Evolutionary conservation across 2,329 filamentous ascomycete species (phyloP).

Genomic region (Epicoccum nigrum): DNA sequence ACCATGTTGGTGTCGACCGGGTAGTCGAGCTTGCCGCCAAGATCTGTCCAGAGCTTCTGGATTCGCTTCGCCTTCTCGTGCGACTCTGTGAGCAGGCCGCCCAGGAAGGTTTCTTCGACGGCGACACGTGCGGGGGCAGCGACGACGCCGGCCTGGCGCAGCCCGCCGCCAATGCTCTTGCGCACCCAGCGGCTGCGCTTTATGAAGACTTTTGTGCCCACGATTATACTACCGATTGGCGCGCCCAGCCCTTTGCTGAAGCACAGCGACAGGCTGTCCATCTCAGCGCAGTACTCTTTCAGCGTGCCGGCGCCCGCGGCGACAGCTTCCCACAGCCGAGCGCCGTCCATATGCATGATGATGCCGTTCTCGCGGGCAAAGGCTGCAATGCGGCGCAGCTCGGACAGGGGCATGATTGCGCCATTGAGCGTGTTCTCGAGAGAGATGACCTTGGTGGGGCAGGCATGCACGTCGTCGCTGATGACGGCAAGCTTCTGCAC

Average conservation of each 20-base stretch:
- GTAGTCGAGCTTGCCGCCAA: constrained; percentile 71
- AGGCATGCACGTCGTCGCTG: constrained; percentile 74
- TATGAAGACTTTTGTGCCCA: constrained; percentile 64
- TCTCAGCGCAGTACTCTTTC: constrained; percentile 69
- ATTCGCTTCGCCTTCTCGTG: constrained; percentile 69
- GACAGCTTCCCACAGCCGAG: constrained; percentile 81
- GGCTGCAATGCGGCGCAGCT: constrained; percentile 70
- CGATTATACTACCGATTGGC: constrained; percentile 77
- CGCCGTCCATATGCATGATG: constrained; percentile 78
- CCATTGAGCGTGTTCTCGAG: constrained; percentile 87
- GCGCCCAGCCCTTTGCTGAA: constrained; percentile 85
- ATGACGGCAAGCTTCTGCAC: constrained; percentile 69
- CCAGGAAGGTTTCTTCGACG: constrained; percentile 78
- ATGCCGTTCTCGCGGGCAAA: constrained; percentile 70
- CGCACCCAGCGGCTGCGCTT: constrained; percentile 75
- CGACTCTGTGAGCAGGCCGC: constrained; percentile 64
- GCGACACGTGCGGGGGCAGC: constrained; percentile 77
- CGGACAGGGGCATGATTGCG: constrained; percentile 75
- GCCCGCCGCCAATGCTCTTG: constrained; percentile 80
- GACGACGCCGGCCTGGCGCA: constrained; percentile 77
- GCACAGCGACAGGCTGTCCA: constrained; percentile 78
- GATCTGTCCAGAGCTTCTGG: constrained; percentile 68
- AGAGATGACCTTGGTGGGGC: constrained; percentile 80
- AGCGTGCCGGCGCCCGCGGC: constrained; percentile 71
- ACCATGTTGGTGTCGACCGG: constrained; percentile 92